Conservation (phyloP, 768 basidiomycete species). For the Rubroboletus pulcherrimus region DNA sequence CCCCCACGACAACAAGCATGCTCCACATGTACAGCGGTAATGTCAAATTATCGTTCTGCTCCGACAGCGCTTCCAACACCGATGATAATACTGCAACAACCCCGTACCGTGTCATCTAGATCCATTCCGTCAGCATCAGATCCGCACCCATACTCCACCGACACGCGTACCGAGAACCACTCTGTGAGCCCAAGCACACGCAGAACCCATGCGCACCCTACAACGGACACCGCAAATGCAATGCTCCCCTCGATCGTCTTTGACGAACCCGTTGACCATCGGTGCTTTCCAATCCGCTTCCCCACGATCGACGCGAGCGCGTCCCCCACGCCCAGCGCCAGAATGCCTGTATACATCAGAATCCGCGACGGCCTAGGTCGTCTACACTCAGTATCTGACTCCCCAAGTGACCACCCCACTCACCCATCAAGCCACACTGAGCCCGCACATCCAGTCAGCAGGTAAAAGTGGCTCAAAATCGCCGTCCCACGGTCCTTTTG, state of each 20-base stretch:
- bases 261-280: slow-evolving; percentile 79
- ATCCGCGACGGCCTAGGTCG: slow-evolving; percentile 44
- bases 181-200: slow-evolving; percentile 68
- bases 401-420: slow-evolving; percentile 28
- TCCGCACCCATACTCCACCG: background rate
- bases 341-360: slow-evolving; percentile 76
- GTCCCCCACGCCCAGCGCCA: slow-evolving; percentile 90
- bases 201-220: slow-evolving; percentile 65
- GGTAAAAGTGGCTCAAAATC: slow-evolving; percentile 95
- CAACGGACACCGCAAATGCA: slow-evolving; percentile 73
- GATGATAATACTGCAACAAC: slow-evolving; percentile 60
- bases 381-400: slow-evolving; percentile 2
- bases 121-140: slow-evolving; percentile 18
- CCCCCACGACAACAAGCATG: slow-evolving; percentile 60
- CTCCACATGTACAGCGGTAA: slow-evolving; percentile 97
- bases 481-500: slow-evolving; percentile 93
- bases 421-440: slow-evolving; percentile 95
- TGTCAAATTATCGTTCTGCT: slow-evolving; percentile 97
- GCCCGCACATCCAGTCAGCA: slow-evolving; percentile 92
- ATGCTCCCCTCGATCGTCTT: slow-evolving; percentile 93
- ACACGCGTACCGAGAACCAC: slow-evolving; percentile 65
- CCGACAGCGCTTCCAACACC: slow-evolving; percentile 84
- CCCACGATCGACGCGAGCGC: slow-evolving; percentile 93
- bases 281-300: slow-evolving; percentile 70
- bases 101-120: slow-evolving; percentile 64